Percentiles rank a stretch among this genome's conserved stretches.
Conservation (phyloP, 371 early-diverging fungal species). For the Umbelopsis sp. region DNA sequence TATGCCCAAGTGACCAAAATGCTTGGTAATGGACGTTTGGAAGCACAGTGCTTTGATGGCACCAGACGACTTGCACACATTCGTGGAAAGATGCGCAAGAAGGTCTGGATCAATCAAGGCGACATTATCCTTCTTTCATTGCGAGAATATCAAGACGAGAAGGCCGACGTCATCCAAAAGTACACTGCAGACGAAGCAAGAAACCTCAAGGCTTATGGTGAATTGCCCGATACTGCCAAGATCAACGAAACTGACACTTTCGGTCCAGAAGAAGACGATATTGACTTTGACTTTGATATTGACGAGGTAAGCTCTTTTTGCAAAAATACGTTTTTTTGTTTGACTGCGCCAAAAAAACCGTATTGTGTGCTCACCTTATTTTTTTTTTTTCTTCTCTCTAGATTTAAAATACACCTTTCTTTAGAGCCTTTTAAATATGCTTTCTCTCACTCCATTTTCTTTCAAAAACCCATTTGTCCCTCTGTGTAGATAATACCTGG, state of each 20-base stretch:
- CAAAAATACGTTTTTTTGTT: neutral
- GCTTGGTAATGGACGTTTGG: constrained; percentile 97
- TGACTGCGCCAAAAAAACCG: neutral
- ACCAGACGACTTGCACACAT: constrained; percentile 93
- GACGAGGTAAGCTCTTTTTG: constrained; percentile 68
- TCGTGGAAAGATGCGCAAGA: constrained; percentile 98
- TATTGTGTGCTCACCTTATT: neutral
- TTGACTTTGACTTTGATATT: constrained; percentile 92
- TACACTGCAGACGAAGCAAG: constrained; percentile 99
- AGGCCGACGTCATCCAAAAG: constrained; percentile 97
- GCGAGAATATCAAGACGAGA: constrained; percentile 96
- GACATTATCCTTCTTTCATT: constrained; percentile 95
- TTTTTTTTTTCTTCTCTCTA: neutral
- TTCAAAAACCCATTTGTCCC: constrained; percentile 12
- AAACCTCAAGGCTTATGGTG: constrained; percentile 92
- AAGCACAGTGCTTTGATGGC: constrained; percentile 95
- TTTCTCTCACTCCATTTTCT: neutral
- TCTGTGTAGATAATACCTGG: constrained; percentile 19
- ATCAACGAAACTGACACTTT: constrained; percentile 79
- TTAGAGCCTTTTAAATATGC: constrained; percentile 10
- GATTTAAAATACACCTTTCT: constrained; percentile 14
- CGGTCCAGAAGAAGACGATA: constrained; percentile 76
- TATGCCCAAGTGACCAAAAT: constrained; percentile 96
- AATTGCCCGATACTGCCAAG: constrained; percentile 94
- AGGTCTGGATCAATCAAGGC: constrained; percentile 95